phyloP scores from a whole-genome alignment of 2,329 filamentous ascomycete genomes.

The Orbilia ellipsospora region DNA sequence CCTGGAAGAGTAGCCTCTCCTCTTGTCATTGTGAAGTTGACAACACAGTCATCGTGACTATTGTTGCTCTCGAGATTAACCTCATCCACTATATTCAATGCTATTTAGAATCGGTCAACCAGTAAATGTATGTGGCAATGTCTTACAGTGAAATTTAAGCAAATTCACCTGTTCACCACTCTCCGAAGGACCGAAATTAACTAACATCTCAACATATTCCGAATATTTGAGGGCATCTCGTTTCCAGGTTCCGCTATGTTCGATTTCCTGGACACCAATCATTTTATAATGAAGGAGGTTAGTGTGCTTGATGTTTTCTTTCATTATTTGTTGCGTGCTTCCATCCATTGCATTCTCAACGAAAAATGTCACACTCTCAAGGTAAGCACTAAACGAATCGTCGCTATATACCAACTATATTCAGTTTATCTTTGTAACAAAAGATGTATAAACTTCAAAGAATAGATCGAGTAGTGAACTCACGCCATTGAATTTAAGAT shows the following conservation, averaged over 20 bases:
- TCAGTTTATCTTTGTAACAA: not conserved
- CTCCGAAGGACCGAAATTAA: slow-evolving; percentile 24
- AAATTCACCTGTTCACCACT: slow-evolving; percentile 4
- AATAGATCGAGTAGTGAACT: slow-evolving; percentile 2
- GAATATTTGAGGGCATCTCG: slow-evolving; percentile 51
- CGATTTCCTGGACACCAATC: slow-evolving; percentile 34
- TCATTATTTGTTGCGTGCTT: slow-evolving; percentile 5
- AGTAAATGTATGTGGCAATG: not conserved
- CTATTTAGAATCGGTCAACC: not conserved
- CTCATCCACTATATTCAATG: slow-evolving; percentile 28
- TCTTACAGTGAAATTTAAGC: slow-evolving; percentile 40
- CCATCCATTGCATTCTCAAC: slow-evolving; percentile 10
- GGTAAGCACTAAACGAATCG: slow-evolving; percentile 41
- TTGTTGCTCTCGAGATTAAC: slow-evolving; percentile 41
- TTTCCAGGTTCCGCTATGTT: slow-evolving; percentile 31
- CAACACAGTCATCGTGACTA: slow-evolving; percentile 42
- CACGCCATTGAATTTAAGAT: slow-evolving; percentile 52
- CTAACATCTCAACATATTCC: slow-evolving; percentile 44
- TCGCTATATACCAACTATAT: slow-evolving; percentile 12
- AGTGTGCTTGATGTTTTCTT: slow-evolving; percentile 31
- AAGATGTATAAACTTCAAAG: not conserved
- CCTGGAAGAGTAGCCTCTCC: slow-evolving; percentile 36
- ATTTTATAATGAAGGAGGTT: slow-evolving; percentile 55
- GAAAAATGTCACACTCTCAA: slow-evolving; percentile 37
- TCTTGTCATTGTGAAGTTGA: slow-evolving; percentile 34